Evolutionary conservation across 495 filamentous ascomycete species (phyloP).

Genomic region (Penicillium goetzii): DNA sequence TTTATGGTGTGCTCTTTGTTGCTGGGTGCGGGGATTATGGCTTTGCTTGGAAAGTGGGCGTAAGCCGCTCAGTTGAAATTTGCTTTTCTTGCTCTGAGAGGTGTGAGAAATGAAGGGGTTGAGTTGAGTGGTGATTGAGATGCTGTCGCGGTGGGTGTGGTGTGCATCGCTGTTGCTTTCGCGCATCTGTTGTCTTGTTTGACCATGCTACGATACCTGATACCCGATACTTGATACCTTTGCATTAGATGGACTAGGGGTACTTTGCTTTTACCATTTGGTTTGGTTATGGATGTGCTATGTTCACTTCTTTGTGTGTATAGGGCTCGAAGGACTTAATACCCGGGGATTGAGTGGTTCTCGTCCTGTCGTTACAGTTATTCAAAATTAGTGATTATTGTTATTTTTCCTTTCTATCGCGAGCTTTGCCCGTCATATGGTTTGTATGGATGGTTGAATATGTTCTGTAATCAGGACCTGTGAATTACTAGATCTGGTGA

Average conservation of each 20-base stretch:
- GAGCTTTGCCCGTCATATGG: too few species aligned
- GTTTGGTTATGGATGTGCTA: neutral
- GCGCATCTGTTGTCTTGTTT: neutral
- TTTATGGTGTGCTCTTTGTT: slow-evolving; percentile 43
- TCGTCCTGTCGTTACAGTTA: neutral
- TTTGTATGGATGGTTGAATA: too few species aligned
- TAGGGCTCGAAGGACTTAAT: neutral
- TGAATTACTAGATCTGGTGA: too few species aligned
- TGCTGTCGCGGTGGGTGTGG: neutral
- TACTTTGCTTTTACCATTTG: slow-evolving; percentile 32
- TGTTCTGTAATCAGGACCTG: too few species aligned
- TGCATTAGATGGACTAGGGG: slow-evolving; percentile 6
- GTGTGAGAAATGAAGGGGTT: neutral
- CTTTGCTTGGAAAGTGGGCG: slow-evolving; percentile 47
- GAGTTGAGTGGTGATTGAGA: slow-evolving; percentile 1
- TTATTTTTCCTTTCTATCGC: neutral
- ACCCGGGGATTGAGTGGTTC: neutral
- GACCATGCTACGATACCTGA: slow-evolving; percentile 8
- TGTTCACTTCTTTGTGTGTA: neutral
- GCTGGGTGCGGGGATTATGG: slow-evolving; percentile 45
- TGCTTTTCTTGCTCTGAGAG: neutral
- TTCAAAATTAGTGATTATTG: neutral
- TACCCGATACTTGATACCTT: slow-evolving; percentile 2
- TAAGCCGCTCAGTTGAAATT: slow-evolving; percentile 14
- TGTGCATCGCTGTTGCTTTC: neutral